phyloP scores from a whole-genome alignment of 768 basidiomycete species.

The Antrodiella citrinella region DNA sequence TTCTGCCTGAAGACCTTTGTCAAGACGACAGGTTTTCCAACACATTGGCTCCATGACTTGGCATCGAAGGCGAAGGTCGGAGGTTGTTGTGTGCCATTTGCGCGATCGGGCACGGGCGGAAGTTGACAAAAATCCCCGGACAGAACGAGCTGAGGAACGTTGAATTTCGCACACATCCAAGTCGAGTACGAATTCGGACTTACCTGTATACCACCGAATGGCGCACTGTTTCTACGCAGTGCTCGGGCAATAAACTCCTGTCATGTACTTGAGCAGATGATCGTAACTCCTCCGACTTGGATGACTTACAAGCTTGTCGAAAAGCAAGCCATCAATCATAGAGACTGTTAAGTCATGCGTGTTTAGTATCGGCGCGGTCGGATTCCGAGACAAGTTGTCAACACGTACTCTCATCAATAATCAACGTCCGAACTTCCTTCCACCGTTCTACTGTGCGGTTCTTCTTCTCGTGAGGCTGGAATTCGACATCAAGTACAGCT shows the following conservation, averaged over 20 bases:
- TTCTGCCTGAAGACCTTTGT: conserved; percentile 84
- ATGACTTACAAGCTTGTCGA: conserved; percentile 63
- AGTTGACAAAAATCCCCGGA: conserved; percentile 92
- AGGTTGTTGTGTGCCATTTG: conserved; percentile 31
- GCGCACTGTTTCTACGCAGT: conserved; percentile 40
- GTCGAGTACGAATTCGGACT: not conserved
- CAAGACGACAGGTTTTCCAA: conserved; percentile 48
- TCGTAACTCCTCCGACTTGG: conserved; percentile 24
- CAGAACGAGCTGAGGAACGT: conserved; percentile 51
- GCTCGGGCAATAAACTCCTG: conserved; percentile 56
- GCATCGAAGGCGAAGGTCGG: conserved; percentile 80
- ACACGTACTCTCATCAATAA: conserved; percentile 72
- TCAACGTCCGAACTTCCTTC: conserved; percentile 50
- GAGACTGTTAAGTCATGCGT: conserved; percentile 65
- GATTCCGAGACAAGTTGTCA: too few species aligned
- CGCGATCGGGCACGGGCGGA: conserved; percentile 61
- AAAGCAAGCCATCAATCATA: conserved; percentile 74
- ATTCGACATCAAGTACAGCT: not conserved
- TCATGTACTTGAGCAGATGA: not conserved
- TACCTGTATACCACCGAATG: conserved; percentile 86
- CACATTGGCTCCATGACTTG: conserved; percentile 60
- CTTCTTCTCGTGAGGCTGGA: not conserved
- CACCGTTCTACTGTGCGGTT: conserved; percentile 37
- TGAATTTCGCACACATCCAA: not conserved
- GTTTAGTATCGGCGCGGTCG: too few species aligned